Base-by-base conservation (phyloP, 2,329 filamentous ascomycete species). In the Exophiala phaeomuriformis region DNA sequence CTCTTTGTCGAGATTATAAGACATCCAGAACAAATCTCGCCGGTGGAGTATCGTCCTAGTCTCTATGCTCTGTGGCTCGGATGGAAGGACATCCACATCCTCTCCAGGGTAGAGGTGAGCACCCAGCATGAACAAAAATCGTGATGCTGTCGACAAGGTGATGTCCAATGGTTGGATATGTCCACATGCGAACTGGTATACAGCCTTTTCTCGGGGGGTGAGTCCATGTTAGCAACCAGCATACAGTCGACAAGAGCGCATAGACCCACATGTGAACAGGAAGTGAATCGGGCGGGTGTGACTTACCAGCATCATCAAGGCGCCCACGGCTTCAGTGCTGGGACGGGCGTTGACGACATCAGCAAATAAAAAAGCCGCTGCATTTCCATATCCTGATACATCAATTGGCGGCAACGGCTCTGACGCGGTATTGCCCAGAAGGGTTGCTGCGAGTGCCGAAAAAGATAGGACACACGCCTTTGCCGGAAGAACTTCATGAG, bases 1-100 rank as follows among this genome's bases (percentile, higher is more conserved):
- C n/a, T 81, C 78, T 55, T 79, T 81, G 58, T 82, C 79, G 6
- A 79, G 64, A 1, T 69, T 69, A 52, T 79, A 81, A 56, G 73
- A 75, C 4, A 81, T 59, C 78, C 79, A 82, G 60, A 82, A 82
- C 0, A 81, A 39, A 47, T 68, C 67, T 4, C 70, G 68, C 3
- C 68, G 51, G 32, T 71, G 68, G 3, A 60, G 47, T 9, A 65
- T 63, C 5, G 52, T 49, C 19, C 47, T 50, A 8, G 30, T 47
- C 10, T 52, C 43, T 3, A 49, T 40, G 35, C 35, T 49, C 19
- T 46, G 52, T 7, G 41, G n/a, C 12, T 51, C 36, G 5, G 41
- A n/a, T 10, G 52, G 42, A n/a, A 48, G 33, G 6, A 60, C 48
- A 61, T 60, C 28, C 53, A 42, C 9, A 58, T 49, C n/a, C 47